phyloP scores from a whole-genome alignment of 306 rosid genomes.

The Albizia julibrissin region DNA sequence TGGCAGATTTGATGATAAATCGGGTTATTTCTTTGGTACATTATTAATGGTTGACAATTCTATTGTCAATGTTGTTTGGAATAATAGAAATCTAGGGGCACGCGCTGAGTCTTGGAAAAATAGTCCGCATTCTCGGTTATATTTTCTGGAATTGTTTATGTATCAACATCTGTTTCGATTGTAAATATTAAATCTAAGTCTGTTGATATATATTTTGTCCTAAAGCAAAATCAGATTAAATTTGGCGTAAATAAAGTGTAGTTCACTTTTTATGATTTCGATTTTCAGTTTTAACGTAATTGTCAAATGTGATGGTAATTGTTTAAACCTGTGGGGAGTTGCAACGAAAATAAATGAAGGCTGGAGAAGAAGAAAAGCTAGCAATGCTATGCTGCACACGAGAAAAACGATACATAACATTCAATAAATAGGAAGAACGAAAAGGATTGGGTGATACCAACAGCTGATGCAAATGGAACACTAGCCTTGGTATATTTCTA shows the following conservation, averaged over 20 bases:
- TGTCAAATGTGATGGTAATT: neutral
- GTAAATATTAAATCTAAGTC: neutral
- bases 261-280: neutral
- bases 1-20: slow-evolving; percentile 28
- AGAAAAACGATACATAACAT: neutral
- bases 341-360: neutral
- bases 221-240: neutral
- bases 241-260: neutral
- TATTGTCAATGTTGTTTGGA: slow-evolving; percentile 33
- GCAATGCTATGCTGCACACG: neutral
- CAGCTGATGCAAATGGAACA: neutral
- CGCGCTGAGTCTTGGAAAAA: slow-evolving; percentile 23
- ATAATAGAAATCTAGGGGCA: slow-evolving; percentile 32
- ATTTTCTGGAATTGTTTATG: neutral
- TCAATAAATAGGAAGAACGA: neutral
- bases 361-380: neutral
- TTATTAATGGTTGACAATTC: slow-evolving; percentile 38
- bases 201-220: neutral
- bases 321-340: neutral
- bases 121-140: slow-evolving; percentile 6
- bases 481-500: no score
- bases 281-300: neutral
- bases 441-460: neutral
- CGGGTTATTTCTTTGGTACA: slow-evolving; percentile 15
- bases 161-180: neutral